A percentile compares a stretch with the other conserved stretches of the same genome.
These are phyloP conservation scores for Lasiodiplodia hormozganensis DNA, from an alignment of 2,329 filamentous ascomycete species.

Conservation along the genomic window DNA sequence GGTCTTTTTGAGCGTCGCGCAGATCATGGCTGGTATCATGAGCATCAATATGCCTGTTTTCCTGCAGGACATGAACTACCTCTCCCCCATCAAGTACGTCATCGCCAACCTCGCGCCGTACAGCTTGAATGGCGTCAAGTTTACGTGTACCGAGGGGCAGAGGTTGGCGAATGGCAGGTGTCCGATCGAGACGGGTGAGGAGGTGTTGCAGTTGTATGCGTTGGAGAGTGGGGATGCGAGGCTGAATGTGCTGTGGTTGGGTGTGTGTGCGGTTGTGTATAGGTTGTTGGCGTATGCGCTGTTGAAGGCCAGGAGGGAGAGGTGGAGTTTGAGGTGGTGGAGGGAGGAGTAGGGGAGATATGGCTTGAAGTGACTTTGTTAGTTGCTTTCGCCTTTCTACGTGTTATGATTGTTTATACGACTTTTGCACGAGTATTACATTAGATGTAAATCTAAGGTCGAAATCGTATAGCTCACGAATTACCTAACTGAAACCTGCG, in stretches of 20 bases:
- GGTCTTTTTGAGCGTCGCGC: constrained; percentile 72
- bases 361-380: neutral
- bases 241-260: constrained; percentile 68
- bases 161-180: constrained; percentile 66
- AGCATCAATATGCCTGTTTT: constrained; percentile 72
- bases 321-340: constrained; percentile 49
- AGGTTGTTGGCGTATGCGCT: constrained; percentile 67
- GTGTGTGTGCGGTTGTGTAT: constrained; percentile 69
- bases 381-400: neutral
- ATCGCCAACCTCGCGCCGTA: constrained; percentile 72
- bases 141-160: constrained; percentile 69
- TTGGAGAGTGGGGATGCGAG: constrained; percentile 65
- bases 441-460: no score
- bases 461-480: no score
- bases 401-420: neutral
- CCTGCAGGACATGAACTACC: constrained; percentile 72
- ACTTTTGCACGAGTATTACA: no score
- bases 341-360: neutral
- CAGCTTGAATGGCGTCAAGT: constrained; percentile 65
- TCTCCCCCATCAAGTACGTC: constrained; percentile 74
- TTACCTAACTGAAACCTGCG: no score
- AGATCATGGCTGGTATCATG: constrained; percentile 74
- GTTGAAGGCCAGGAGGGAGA: constrained; percentile 61
- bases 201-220: constrained; percentile 72
- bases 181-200: constrained; percentile 68